Conservation (phyloP, 257 asterid species). For the Rehmannia glutinosa region DNA sequence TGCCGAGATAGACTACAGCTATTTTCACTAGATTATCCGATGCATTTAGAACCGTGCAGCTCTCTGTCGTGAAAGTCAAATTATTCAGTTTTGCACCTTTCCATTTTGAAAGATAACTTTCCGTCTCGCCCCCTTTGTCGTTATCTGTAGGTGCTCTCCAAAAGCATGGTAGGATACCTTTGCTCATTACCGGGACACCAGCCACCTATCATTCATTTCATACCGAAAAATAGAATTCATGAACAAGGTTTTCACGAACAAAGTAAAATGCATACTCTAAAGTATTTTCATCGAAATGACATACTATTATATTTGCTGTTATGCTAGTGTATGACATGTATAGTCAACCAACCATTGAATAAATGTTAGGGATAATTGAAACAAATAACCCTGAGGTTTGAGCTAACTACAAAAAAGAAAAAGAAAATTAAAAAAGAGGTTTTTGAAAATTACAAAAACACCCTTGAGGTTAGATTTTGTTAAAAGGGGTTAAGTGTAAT, state of each 20-base stretch:
- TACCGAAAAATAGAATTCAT: background rate
- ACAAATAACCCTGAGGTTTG: too few relatives aligned
- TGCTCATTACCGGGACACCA: constrained; percentile 56
- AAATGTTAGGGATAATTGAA: too few relatives aligned
- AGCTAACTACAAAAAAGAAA: too few relatives aligned
- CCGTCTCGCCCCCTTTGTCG: constrained; percentile 85
- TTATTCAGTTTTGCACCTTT: constrained; percentile 57
- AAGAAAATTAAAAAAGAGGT: too few relatives aligned
- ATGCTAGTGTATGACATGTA: background rate
- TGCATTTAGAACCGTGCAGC: constrained; percentile 42
- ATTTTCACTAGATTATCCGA: constrained; percentile 55
- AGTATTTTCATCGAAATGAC: background rate
- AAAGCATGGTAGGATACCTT: constrained; percentile 84
- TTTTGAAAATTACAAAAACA: too few relatives aligned
- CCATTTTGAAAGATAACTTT: constrained; percentile 78
- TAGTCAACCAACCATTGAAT: background rate
- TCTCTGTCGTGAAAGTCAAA: constrained; percentile 40
- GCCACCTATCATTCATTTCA: constrained; percentile 45
- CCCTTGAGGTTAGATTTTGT: too few relatives aligned
- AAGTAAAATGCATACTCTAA: background rate
- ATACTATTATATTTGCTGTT: background rate
- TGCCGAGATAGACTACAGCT: constrained; percentile 45
- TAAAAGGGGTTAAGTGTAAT: too few relatives aligned
- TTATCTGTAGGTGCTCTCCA: constrained; percentile 99
- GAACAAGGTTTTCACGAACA: background rate